Base-by-base conservation (phyloP, 1,139 yeast species). In the Suhomyces taliae region DNA sequence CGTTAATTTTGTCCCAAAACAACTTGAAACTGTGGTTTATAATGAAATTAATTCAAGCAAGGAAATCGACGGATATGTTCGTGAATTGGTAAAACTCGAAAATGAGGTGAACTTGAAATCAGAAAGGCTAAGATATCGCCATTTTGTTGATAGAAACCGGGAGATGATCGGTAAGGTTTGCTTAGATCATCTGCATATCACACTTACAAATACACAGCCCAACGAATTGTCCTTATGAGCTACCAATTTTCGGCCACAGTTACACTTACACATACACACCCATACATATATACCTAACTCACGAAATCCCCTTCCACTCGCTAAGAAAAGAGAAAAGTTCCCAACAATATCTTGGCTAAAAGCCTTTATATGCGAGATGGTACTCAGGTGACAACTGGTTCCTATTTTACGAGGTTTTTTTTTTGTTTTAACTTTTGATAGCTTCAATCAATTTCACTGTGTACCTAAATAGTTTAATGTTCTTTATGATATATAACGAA, bases 81-180 rank as follows among this genome's bases (percentile, higher is more conserved):
- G 32, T 29, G 32, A 29, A 11, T 29, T 29, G 32, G 32, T 29
- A 11, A 29, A 6, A 29, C 43, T 56, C 11, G 60, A 56, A 36
- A 55, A 56, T 29, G 45, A 42, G 24, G 15, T 57, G 14, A 45
- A 46, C 29, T 31, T 35, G 27, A 49, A 45, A 37, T 39, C 39
- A 7, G 39, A 42, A n/a, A 19, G 19, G 4, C 6, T 46, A 31
- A 31, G 35, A 10, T 40, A 37, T 15, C 35, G 12, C 2, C 8
- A 26, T 26, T 15, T 34, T 10, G 19, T 40, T 11, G 12, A 33
- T 10, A 10, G 9, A 8, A 11, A 36, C 24, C 32, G 32, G 9
- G 29, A 33, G 4, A 37, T 46, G 8, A 46, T 46, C 1, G 49
- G 49, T 1, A 42, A 39, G 34, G 34, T 36, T 6, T 42, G 41